These are phyloP conservation scores for Ceratobasidium sp. DNA, from an alignment of 1,284 basidiomycete species.

Conservation along the genomic window DNA sequence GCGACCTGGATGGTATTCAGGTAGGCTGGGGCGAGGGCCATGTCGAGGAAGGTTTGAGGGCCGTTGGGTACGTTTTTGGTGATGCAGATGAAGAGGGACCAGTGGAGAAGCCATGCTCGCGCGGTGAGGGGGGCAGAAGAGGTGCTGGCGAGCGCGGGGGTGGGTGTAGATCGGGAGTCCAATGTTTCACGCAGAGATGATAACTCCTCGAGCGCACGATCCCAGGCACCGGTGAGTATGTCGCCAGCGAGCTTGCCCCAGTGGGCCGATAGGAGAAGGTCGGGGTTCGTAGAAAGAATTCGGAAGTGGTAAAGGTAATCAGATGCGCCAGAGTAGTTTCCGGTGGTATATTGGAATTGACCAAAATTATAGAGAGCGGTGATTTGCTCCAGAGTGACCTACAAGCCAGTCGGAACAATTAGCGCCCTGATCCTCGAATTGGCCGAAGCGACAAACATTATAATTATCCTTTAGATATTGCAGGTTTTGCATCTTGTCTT, in stretches of 20 bases:
- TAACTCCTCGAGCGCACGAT: constrained; percentile 91
- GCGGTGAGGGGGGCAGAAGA: constrained; percentile 81
- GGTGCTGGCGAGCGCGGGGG: constrained; percentile 54
- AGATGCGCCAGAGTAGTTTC: constrained; percentile 94
- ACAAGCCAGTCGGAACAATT: constrained; percentile 40
- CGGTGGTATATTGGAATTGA: constrained; percentile 97
- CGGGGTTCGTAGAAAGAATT: constrained; percentile 91
- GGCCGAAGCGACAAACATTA: constrained; percentile 65
- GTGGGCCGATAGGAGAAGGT: constrained; percentile 93
- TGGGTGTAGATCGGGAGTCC: constrained; percentile 74
- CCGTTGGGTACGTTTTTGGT: constrained; percentile 84
- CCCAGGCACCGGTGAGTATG: constrained; percentile 95
- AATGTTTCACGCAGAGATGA: constrained; percentile 93
- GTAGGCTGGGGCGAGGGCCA: constrained; percentile 95
- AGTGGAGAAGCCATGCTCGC: constrained; percentile 97
- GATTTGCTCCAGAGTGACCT: constrained; percentile 96
- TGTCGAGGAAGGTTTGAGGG: constrained; percentile 93
- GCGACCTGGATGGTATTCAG: constrained; percentile 98
- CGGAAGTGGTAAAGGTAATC: constrained; percentile 99
- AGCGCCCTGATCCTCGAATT: constrained; percentile 23
- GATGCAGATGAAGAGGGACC: constrained; percentile 98
- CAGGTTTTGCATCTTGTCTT: constrained; percentile 97
- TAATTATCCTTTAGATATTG: constrained; percentile 95
- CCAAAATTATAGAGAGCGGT: constrained; percentile 97
- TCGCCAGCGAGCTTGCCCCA: constrained; percentile 99